Conservation (phyloP, 352 stramenopile genomes). For the Phytophthora aleatoria region DNA sequence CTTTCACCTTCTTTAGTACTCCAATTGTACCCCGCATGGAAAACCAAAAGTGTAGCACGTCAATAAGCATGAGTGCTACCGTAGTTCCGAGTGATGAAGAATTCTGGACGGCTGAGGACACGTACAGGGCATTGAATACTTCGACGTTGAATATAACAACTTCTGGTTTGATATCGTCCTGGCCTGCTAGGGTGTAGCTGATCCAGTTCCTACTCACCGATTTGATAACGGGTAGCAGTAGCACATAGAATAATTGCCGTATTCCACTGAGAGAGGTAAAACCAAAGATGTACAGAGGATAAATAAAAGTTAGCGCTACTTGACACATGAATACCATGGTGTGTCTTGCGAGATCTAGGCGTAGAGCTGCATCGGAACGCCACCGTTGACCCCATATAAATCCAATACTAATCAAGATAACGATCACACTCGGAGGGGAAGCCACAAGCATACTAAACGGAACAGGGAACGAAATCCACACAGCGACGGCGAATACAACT, state of each 20-base stretch:
- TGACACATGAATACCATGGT: slow-evolving; percentile 29
- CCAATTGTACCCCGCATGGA: slow-evolving; percentile 6
- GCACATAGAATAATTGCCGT: slow-evolving; percentile 7
- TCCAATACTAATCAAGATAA: slow-evolving; percentile 13
- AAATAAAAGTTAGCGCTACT: slow-evolving; percentile 28
- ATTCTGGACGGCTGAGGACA: slow-evolving; percentile 14
- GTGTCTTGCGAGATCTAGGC: slow-evolving; percentile 11
- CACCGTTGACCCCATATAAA: slow-evolving; percentile 15
- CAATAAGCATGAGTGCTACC: slow-evolving; percentile 21
- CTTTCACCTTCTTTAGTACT: slow-evolving; percentile 6
- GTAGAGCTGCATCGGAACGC: slow-evolving; percentile 8
- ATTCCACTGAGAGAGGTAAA: slow-evolving; percentile 14
- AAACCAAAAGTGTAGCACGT: slow-evolving; percentile 25
- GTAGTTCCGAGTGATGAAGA: slow-evolving; percentile 19
- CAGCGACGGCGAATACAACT: slow-evolving; percentile 12
- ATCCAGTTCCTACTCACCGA: slow-evolving; percentile 22
- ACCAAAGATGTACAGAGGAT: slow-evolving; percentile 31
- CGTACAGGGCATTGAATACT: slow-evolving; percentile 17
- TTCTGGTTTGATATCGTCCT: slow-evolving; percentile 40
- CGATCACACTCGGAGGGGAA: slow-evolving; percentile 15
- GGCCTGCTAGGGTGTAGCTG: slow-evolving; percentile 25
- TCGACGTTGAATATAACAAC: slow-evolving; percentile 49
- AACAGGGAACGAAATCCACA: slow-evolving; percentile 14
- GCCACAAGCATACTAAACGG: slow-evolving; percentile 31
- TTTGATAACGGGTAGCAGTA: slow-evolving; percentile 14